Evolutionary conservation across 1,139 yeast species (phyloP).

Genomic region (Suhomyces atakaporum): DNA sequence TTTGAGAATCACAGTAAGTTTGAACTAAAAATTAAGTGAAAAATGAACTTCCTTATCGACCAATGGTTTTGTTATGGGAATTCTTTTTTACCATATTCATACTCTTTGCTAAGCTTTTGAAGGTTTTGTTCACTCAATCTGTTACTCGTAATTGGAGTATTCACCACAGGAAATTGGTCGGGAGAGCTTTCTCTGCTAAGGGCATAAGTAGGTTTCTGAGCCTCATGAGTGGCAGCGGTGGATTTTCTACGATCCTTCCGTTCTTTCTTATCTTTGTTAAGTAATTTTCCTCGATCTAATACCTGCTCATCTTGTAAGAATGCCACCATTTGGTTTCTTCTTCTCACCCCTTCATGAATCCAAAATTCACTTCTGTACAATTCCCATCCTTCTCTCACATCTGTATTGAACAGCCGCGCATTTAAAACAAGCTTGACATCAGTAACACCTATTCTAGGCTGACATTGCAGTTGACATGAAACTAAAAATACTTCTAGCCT

Average conservation of each 20-base stretch:
- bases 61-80: background rate
- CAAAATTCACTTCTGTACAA: slow-evolving; percentile 90
- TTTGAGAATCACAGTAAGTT: background rate
- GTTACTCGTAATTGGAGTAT: slow-evolving; percentile 16
- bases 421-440: slow-evolving; percentile 73
- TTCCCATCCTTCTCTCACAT: slow-evolving; percentile 94
- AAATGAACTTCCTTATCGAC: too few relatives aligned
- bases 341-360: slow-evolving; percentile 78
- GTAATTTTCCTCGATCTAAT: slow-evolving; percentile 27
- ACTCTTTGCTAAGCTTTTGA: slow-evolving; percentile 11
- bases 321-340: slow-evolving; percentile 50
- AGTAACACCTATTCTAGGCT: slow-evolving; percentile 47
- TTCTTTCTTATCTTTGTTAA: slow-evolving; percentile 41
- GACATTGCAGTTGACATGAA: slow-evolving; percentile 48
- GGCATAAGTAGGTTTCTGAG: background rate
- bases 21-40: too few relatives aligned
- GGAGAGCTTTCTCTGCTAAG: slow-evolving; percentile 5
- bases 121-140: slow-evolving; percentile 33
- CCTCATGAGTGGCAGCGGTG: slow-evolving; percentile 4
- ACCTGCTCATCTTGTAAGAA: slow-evolving; percentile 23
- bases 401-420: slow-evolving; percentile 79
- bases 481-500: slow-evolving; percentile 46
- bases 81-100: slow-evolving; percentile 2
- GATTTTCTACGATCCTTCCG: slow-evolving; percentile 38
- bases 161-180: slow-evolving; percentile 7